Percentiles rank a stretch among this genome's conserved stretches.
Conservation (phyloP, 1,139 yeast genomes). For the Maudiozyma humilis region DNA sequence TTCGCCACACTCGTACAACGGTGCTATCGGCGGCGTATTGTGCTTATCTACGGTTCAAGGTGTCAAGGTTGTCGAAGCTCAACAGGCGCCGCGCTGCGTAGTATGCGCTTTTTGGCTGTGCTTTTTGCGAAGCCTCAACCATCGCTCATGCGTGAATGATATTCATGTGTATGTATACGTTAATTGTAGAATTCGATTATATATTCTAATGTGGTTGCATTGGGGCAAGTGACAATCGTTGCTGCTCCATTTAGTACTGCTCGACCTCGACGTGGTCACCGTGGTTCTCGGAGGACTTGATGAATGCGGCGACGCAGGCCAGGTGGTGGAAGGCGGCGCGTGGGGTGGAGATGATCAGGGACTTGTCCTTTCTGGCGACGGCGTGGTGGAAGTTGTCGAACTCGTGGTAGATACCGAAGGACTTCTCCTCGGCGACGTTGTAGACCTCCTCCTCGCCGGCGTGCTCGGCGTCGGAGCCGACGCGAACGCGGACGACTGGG, state of each 20-base stretch:
- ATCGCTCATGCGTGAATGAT: too few species aligned
- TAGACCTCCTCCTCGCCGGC: slow-evolving; percentile 39
- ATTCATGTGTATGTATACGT: too few species aligned
- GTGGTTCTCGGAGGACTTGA: slow-evolving; percentile 54
- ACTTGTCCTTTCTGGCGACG: slow-evolving; percentile 54
- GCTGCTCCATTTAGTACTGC: slow-evolving; percentile 7
- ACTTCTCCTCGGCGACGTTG: slow-evolving; percentile 42
- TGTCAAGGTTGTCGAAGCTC: too few species aligned
- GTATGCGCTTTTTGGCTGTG: too few species aligned
- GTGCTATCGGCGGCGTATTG: too few species aligned
- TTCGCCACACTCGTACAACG: too few species aligned
- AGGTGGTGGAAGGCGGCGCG: slow-evolving; percentile 81
- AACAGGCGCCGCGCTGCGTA: too few species aligned
- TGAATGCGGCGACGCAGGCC: slow-evolving; percentile 78
- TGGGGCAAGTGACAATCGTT: too few species aligned
- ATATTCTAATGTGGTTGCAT: too few species aligned
- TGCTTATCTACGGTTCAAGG: too few species aligned
- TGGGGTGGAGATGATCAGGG: slow-evolving; percentile 51
- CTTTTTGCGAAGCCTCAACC: too few species aligned
- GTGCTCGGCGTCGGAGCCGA: slow-evolving; percentile 41
- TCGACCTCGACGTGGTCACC: slow-evolving; percentile 54
- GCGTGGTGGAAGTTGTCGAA: slow-evolving; percentile 70
- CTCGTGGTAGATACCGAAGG: slow-evolving; percentile 59
- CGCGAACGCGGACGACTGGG: slow-evolving; percentile 37
- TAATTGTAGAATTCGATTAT: too few species aligned